Evolutionary conservation across 1,284 basidiomycete species (phyloP), one percentile per base, ranked within the genome.

Genomic region (Caloboletus inedulis): DNA sequence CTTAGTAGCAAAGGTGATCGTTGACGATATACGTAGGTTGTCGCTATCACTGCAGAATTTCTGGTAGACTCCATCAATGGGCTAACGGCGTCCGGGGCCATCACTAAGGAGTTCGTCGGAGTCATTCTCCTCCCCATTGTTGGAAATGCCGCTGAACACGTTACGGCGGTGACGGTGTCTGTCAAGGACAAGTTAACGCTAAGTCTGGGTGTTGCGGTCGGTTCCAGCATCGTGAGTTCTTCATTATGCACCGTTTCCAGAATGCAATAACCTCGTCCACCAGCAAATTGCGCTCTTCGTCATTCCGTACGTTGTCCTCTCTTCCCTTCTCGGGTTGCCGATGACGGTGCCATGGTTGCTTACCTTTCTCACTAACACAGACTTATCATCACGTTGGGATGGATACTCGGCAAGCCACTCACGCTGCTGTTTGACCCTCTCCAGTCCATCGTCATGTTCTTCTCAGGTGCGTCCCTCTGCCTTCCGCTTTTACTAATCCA

Each of bases 201-300:
- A 34, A 85, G 84, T 62, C 79, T 93, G 59, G 82, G 86, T 37
- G 91, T 94, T 33, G 91, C 93, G n/a, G 85, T 95, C 31, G 93
- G 92, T 8, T 90, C 89, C 1, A 90, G 87, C 13, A 93, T 96
- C 60, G 88, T 91, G 57, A 70, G 83, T 74, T 51, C 56, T 60
- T 56, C 42, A 19, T 52, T 0, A 4, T 25, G 3, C 14, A 13
- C 10, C 10, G 12, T 23, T 30, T 45, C 14, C 3, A 16, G 36
- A 41, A 41, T 51, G 13, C 39, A 25, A 37, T 64, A 45, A 54
- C 39, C 39, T 35, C 30, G 39, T 53, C 49, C n/a, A 43, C 10
- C 50, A 89, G 87, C 94, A 97, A 86, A 92, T 93, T 33, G 88
- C 91, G 2, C 78, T 94, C 25, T 91, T 94, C 60, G 87, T 96